Evolutionary conservation across 208 protist species (phyloP).

Genomic region (Trypanosoma melophagium): DNA sequence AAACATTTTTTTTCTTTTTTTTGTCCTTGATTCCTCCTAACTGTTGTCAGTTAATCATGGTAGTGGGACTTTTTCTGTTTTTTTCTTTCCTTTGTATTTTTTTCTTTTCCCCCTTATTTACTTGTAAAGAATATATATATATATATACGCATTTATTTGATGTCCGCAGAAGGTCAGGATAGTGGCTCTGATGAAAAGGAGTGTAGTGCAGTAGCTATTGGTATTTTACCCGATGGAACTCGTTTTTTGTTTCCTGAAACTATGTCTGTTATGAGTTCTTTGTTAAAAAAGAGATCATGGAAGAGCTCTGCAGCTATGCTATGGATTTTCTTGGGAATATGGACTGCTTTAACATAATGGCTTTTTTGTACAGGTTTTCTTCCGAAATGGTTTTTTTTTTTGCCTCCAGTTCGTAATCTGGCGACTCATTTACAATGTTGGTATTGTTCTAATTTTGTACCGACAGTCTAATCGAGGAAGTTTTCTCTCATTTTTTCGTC

Average conservation of each 20-base stretch:
- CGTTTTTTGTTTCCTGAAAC: slow-evolving; percentile 66
- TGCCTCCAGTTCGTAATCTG: slow-evolving; percentile 89
- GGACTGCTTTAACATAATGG: slow-evolving; percentile 34
- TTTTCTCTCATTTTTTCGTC: slow-evolving; percentile 50
- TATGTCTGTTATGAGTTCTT: slow-evolving; percentile 57
- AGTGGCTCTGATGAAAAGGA: not conserved
- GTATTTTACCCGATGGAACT: slow-evolving; percentile 48
- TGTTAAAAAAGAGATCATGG: slow-evolving; percentile 55
- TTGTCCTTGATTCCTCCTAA: not conserved
- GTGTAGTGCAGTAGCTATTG: slow-evolving; percentile 15
- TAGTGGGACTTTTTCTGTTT: slow-evolving; percentile 1
- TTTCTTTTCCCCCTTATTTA: not conserved
- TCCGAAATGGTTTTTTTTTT: slow-evolving; percentile 79
- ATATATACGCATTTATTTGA: not conserved
- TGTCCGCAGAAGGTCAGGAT: not conserved
- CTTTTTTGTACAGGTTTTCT: slow-evolving; percentile 44
- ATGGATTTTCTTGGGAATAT: slow-evolving; percentile 43
- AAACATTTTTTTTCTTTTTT: slow-evolving; percentile 14
- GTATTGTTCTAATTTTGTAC: slow-evolving; percentile 87
- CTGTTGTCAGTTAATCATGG: slow-evolving; percentile 13
- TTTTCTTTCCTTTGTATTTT: slow-evolving; percentile 10
- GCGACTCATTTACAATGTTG: slow-evolving; percentile 93
- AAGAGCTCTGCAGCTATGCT: slow-evolving; percentile 44
- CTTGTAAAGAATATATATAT: not conserved
- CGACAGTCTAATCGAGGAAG: slow-evolving; percentile 68